Conservation (phyloP, 768 basidiomycete genomes). For the Lyophyllum atratum region DNA sequence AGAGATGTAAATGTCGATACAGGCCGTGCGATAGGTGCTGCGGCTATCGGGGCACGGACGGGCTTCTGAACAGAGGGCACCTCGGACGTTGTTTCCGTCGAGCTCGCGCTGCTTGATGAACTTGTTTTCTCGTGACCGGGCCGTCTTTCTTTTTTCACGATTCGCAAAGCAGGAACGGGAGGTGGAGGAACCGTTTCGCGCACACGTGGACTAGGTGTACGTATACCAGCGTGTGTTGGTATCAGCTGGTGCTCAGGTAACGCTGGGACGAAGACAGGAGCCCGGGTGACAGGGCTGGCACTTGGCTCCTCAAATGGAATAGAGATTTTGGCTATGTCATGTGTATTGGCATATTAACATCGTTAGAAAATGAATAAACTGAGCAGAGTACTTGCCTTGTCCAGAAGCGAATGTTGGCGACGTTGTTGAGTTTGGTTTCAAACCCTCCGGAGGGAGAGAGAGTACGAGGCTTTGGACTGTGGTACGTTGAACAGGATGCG, state of each 20-base stretch:
- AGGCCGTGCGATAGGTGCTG: neutral
- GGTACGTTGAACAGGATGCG: neutral
- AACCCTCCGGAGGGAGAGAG: neutral
- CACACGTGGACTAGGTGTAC: slow-evolving; percentile 12
- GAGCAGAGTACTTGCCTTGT: neutral
- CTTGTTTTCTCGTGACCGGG: slow-evolving; percentile 18
- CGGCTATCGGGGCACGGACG: neutral
- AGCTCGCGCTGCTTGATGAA: slow-evolving; percentile 13
- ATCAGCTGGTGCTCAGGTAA: slow-evolving; percentile 7
- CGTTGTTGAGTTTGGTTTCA: neutral
- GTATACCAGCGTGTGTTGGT: neutral
- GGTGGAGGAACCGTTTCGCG: slow-evolving; percentile 29
- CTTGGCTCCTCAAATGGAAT: neutral
- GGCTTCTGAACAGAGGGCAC: neutral
- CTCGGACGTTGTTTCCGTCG: slow-evolving; percentile 8
- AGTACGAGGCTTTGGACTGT: neutral
- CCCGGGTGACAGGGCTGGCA: neutral
- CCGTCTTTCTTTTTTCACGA: slow-evolving; percentile 43
- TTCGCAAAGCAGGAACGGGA: slow-evolving; percentile 45
- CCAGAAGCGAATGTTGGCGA: neutral
- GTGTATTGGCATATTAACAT: neutral
- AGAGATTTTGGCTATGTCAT: neutral
- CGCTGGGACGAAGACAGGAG: slow-evolving; percentile 15
- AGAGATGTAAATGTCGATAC: neutral
- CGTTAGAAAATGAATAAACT: neutral